Conservation (phyloP, 345 rosid genomes). For the Brassica cretica region DNA sequence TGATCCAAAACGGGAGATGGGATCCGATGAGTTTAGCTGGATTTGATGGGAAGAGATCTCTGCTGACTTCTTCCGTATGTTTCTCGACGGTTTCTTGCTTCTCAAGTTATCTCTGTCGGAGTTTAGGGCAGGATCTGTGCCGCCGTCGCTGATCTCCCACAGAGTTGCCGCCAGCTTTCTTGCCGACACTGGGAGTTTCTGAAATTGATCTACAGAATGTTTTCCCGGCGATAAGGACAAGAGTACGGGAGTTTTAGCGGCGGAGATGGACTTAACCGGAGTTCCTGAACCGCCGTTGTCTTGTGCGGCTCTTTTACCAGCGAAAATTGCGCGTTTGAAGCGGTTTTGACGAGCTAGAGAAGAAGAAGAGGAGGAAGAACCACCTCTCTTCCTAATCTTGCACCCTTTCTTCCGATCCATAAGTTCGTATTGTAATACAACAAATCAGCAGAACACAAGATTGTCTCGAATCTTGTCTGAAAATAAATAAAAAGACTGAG, state of each 20-base stretch:
- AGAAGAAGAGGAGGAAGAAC: conserved; percentile 86
- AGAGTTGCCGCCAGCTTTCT: conserved; percentile 86
- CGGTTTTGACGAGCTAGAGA: conserved; percentile 66
- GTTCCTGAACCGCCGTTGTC: conserved; percentile 58
- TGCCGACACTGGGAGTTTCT: conserved; percentile 58
- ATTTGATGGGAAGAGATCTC: conserved; percentile 32
- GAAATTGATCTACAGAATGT: conserved; percentile 5
- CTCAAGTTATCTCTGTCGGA: conserved; percentile 33
- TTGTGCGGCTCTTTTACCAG: conserved; percentile 44
- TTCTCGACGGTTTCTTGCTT: conserved; percentile 43
- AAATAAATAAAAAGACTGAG: neutral
- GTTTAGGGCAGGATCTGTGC: conserved; percentile 42
- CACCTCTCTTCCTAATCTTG: conserved; percentile 87
- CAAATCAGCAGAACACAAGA: conserved; percentile 4
- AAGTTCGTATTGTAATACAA: neutral
- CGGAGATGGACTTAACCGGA: conserved; percentile 58
- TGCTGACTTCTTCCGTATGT: conserved; percentile 34
- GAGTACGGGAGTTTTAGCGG: conserved; percentile 42
- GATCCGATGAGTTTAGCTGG: conserved; percentile 58
- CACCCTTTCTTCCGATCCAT: conserved; percentile 51
- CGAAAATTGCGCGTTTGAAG: conserved; percentile 77
- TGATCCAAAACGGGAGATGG: conserved; percentile 50
- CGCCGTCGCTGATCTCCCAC: conserved; percentile 75
- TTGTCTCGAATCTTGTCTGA: neutral
- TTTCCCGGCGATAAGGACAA: conserved; percentile 32